Percentiles rank a stretch among this genome's conserved stretches.
phyloP scores from a whole-genome alignment of 495 filamentous ascomycete genomes.

The Aspergillus cristatus region DNA sequence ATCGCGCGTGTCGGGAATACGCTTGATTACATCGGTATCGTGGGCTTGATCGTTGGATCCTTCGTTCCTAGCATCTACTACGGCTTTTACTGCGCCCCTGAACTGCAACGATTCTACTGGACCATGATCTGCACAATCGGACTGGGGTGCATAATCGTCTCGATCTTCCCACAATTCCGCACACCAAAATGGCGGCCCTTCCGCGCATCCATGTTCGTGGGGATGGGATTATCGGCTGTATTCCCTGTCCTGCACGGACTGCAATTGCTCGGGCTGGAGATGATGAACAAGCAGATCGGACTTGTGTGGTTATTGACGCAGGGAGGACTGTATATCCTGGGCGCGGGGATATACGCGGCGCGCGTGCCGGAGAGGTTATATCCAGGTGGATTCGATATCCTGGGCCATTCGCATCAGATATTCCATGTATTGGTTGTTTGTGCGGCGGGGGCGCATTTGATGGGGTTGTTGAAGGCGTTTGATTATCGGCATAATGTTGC shows the following conservation, averaged over 20 bases:
- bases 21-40: slow-evolving; percentile 87
- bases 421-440: slow-evolving; percentile 58
- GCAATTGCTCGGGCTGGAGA: slow-evolving; percentile 45
- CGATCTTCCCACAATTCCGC: slow-evolving; percentile 69
- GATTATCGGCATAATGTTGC: slow-evolving; percentile 43
- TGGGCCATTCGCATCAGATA: slow-evolving; percentile 54
- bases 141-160: slow-evolving; percentile 62
- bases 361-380: slow-evolving; percentile 41
- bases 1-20: slow-evolving; percentile 57
- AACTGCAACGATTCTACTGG: slow-evolving; percentile 60
- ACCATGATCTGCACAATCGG: slow-evolving; percentile 72
- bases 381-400: slow-evolving; percentile 50
- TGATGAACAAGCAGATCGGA: slow-evolving; percentile 63
- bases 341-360: slow-evolving; percentile 73
- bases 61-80: slow-evolving; percentile 84
- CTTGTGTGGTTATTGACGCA: slow-evolving; percentile 74
- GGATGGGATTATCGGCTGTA: slow-evolving; percentile 74
- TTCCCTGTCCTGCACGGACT: slow-evolving; percentile 74
- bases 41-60: slow-evolving; percentile 78
- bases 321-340: slow-evolving; percentile 75
- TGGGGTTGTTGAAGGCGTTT: slow-evolving; percentile 48
- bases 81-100: slow-evolving; percentile 62
- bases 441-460: slow-evolving; percentile 48
- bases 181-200: slow-evolving; percentile 76
- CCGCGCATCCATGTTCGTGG: slow-evolving; percentile 84